Percentiles rank a stretch among this genome's conserved stretches.
phyloP scores from a whole-genome alignment of 2,329 filamentous ascomycete genomes.

The Nemania serpens region DNA sequence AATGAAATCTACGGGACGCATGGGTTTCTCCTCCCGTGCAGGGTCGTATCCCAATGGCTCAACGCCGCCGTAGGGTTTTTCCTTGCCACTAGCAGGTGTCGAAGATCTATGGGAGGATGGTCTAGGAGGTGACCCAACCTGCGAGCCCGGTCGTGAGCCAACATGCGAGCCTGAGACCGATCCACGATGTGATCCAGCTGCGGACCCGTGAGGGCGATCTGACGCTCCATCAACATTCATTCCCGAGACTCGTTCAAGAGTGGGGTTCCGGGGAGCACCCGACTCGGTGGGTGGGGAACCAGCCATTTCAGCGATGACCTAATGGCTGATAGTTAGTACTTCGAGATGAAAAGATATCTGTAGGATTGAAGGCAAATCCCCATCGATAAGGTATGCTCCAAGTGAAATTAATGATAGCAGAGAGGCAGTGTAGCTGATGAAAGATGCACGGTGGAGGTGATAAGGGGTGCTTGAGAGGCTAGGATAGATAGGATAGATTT shows the following conservation, averaged over 20 bases:
- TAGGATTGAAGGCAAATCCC: too few relatives aligned
- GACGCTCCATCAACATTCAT: slow-evolving; percentile 33
- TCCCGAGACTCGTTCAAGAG: slow-evolving; percentile 20
- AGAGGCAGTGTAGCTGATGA: neutral
- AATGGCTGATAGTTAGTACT: neutral
- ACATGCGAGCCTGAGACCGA: slow-evolving; percentile 1
- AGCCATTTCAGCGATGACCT: slow-evolving; percentile 16
- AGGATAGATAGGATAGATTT: too few relatives aligned
- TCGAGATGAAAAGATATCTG: too few relatives aligned
- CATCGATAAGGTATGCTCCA: too few relatives aligned
- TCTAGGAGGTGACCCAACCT: neutral
- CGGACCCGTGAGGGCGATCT: slow-evolving; percentile 21
- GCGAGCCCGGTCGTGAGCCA: slow-evolving; percentile 23
- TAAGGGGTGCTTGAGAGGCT: too few relatives aligned
- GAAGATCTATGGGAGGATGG: neutral
- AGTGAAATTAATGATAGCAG: neutral
- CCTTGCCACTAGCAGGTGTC: neutral
- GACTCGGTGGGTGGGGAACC: neutral
- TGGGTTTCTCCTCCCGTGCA: slow-evolving; percentile 28
- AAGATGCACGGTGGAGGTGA: too few relatives aligned
- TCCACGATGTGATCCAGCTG: slow-evolving; percentile 1
- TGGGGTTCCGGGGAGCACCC: slow-evolving; percentile 5
- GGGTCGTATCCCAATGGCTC: slow-evolving; percentile 26
- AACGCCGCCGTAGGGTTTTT: neutral
- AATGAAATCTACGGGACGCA: slow-evolving; percentile 41